These are phyloP conservation scores for Cajanus cajan DNA, from an alignment of 306 rosid genomes.

Conservation along the genomic window DNA sequence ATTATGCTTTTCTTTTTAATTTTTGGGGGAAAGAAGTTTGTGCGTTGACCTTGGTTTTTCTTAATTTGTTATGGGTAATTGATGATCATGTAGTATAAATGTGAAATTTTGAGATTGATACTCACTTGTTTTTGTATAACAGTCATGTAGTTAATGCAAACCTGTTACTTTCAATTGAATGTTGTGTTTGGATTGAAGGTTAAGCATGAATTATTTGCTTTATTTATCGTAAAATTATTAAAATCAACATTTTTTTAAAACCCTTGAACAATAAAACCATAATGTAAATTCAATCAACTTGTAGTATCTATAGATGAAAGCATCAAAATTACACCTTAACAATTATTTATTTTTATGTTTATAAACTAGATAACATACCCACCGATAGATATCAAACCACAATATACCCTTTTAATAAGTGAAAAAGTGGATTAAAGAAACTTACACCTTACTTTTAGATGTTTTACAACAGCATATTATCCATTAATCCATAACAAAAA, in stretches of 20 bases:
- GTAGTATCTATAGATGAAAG: background rate
- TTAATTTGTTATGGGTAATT: slow-evolving; percentile 8
- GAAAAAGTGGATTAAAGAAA: background rate
- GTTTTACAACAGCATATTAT: background rate
- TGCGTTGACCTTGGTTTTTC: background rate
- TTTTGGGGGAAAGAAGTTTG: background rate
- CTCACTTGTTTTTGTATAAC: background rate
- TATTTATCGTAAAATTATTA: background rate
- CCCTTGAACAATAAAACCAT: background rate
- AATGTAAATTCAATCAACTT: background rate
- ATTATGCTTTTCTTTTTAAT: background rate
- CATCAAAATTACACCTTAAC: background rate
- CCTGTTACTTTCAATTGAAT: background rate
- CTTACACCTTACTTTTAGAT: background rate
- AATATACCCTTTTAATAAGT: background rate
- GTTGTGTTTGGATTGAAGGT: background rate
- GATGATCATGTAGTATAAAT: slow-evolving; percentile 7
- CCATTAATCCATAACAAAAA: background rate
- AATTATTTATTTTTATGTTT: no score
- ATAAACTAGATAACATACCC: background rate
- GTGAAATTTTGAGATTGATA: background rate
- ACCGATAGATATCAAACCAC: background rate
- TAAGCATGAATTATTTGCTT: background rate
- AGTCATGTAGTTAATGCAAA: background rate
- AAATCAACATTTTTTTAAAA: background rate